Conservation (phyloP, 768 basidiomycete genomes). For the Rhizopogon salebrosus region DNA sequence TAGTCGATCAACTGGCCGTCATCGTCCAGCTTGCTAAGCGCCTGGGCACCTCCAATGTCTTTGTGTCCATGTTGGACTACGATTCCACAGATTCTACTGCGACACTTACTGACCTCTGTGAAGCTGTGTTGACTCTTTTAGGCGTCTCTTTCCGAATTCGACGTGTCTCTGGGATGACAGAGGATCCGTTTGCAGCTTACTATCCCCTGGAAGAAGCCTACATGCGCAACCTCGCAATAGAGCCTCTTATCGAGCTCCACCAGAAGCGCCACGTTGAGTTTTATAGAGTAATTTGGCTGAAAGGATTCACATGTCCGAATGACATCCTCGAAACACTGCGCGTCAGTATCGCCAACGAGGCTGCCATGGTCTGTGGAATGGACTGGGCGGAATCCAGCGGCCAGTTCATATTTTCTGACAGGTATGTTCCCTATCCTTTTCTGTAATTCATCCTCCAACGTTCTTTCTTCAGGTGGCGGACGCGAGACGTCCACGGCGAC, state of each 20-base stretch:
- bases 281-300: conserved; percentile 92
- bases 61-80: conserved; percentile 98
- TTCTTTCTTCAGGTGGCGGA: conserved; percentile 70
- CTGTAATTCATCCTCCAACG: not conserved
- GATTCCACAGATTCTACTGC: conserved; percentile 93
- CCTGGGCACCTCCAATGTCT: conserved; percentile 83
- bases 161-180: conserved; percentile 90
- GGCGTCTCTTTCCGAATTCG: conserved; percentile 92
- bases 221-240: conserved; percentile 87
- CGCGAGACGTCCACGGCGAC: conserved; percentile 96
- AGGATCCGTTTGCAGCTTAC: conserved; percentile 81
- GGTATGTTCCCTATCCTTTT: conserved; percentile 45
- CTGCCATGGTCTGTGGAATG: conserved; percentile 99
- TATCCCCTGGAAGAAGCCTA: conserved; percentile 95
- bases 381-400: conserved; percentile 99
- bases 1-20: conserved; percentile 96
- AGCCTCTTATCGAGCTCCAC: conserved; percentile 82
- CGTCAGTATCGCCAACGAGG: conserved; percentile 84
- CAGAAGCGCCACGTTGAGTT: conserved; percentile 77
- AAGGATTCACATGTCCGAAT: conserved; percentile 98
- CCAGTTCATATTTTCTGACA: conserved; percentile 96
- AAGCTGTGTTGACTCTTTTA: conserved; percentile 89
- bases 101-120: conserved; percentile 90
- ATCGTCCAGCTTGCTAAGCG: conserved; percentile 94
- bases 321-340: conserved; percentile 96